Percentiles rank a stretch among this genome's conserved stretches.
phyloP scores from a whole-genome alignment of 1,284 basidiomycete genomes.

The Amylostereum areolatum region DNA sequence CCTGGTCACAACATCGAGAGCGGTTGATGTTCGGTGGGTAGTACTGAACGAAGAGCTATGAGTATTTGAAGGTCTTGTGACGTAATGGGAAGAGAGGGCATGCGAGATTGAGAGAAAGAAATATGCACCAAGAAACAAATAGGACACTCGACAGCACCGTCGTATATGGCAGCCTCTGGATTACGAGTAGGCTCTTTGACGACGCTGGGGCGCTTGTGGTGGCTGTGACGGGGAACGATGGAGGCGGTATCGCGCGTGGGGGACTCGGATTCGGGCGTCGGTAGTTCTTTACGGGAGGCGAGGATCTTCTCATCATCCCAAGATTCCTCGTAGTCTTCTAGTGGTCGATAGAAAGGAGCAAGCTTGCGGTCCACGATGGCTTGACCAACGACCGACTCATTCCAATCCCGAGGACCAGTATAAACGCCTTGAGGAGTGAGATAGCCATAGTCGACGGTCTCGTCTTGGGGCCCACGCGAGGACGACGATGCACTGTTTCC shows the following conservation, averaged over 20 bases:
- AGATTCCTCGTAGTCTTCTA: constrained; percentile 87
- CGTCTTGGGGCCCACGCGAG: constrained; percentile 64
- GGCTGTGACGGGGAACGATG: constrained; percentile 25
- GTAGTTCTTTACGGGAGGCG: constrained; percentile 62
- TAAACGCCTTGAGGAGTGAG: constrained; percentile 89
- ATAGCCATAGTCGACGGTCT: constrained; percentile 76
- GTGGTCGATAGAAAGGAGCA: constrained; percentile 92
- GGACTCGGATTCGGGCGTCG: constrained; percentile 31
- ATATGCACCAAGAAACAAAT: constrained; percentile 93
- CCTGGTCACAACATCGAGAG: constrained; percentile 96
- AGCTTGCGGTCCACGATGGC: constrained; percentile 85
- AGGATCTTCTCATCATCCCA: constrained; percentile 85
- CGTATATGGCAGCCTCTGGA: constrained; percentile 76
- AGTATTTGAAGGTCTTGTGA: constrained; percentile 4
- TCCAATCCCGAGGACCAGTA: constrained; percentile 85
- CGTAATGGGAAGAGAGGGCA: constrained; percentile 9
- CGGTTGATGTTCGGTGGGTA: constrained; percentile 95
- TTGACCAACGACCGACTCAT: constrained; percentile 79
- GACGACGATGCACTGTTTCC: constrained; percentile 74
- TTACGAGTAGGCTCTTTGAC: constrained; percentile 51
- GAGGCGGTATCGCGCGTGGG: constrained; percentile 22
- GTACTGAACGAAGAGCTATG: constrained; percentile 45
- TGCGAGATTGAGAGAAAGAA: constrained; percentile 10
- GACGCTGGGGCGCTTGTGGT: constrained; percentile 42
- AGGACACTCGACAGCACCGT: constrained; percentile 92